A percentile compares a stretch with the other conserved stretches of the same genome.
phyloP scores from a whole-genome alignment of 2,329 filamentous ascomycete genomes.

The Dactylellina parvicollis region DNA sequence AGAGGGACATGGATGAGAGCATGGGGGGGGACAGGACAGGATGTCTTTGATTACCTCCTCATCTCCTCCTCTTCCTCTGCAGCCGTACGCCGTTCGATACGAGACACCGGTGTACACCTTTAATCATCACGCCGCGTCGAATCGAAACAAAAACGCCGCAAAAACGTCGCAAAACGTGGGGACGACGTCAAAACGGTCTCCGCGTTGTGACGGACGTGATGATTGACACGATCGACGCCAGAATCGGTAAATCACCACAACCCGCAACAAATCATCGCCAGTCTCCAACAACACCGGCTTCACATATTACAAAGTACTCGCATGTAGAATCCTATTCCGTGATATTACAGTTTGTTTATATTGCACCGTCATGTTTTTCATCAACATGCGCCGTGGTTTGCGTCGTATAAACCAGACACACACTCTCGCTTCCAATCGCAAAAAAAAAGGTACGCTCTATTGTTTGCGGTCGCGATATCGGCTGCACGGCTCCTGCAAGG shows the following conservation, averaged over 20 bases:
- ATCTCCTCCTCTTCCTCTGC: slow-evolving; percentile 33
- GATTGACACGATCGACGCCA: slow-evolving; percentile 13
- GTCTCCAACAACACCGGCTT: background rate
- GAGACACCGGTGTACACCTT: slow-evolving; percentile 3
- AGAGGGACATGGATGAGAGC: slow-evolving; percentile 10
- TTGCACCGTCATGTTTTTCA: slow-evolving; percentile 4
- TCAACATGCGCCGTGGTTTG: slow-evolving; percentile 48
- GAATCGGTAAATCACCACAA: slow-evolving; percentile 25
- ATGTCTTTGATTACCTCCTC: slow-evolving; percentile 42
- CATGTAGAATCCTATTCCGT: background rate
- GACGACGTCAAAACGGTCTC: background rate
- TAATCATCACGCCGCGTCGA: slow-evolving; percentile 1
- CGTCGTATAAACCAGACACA: slow-evolving; percentile 31
- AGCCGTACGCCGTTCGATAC: slow-evolving; percentile 23
- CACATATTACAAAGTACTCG: too few species aligned
- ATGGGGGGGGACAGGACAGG: slow-evolving; percentile 7
- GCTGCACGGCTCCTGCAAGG: slow-evolving; percentile 38
- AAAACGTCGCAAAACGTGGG: background rate
- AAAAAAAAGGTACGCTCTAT: background rate
- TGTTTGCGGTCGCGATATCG: slow-evolving; percentile 28
- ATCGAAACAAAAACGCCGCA: background rate
- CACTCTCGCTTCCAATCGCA: background rate
- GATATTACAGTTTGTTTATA: background rate
- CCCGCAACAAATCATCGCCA: background rate
- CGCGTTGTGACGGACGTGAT: slow-evolving; percentile 20